These are phyloP conservation scores for Pisolithus microcarpus DNA, from an alignment of 768 basidiomycete species.

Conservation along the genomic window DNA sequence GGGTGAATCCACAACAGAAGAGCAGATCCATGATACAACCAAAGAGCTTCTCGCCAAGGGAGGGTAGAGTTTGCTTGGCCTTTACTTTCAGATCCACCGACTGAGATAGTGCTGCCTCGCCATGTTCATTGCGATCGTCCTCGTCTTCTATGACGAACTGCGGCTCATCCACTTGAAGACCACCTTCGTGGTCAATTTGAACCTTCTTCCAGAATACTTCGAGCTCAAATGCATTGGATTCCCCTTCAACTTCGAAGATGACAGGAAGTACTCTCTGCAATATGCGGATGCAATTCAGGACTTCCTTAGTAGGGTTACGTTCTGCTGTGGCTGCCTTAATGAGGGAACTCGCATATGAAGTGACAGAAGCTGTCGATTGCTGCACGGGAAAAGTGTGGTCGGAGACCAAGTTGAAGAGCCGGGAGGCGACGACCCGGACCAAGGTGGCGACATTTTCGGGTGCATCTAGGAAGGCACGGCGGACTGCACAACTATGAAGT, in stretches of 20 bases:
- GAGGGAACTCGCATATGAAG: conserved; percentile 63
- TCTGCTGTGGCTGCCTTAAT: conserved; percentile 53
- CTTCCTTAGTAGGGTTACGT: conserved; percentile 74
- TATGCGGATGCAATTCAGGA: conserved; percentile 86
- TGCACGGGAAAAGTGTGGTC: conserved; percentile 75
- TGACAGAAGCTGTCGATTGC: conserved; percentile 41
- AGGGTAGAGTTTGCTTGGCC: conserved; percentile 51
- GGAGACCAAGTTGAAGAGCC: conserved; percentile 67
- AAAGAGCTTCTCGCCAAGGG: conserved; percentile 75
- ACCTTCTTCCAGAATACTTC: conserved; percentile 78
- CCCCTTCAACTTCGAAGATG: conserved; percentile 75
- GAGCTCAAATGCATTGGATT: conserved; percentile 64
- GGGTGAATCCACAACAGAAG: conserved; percentile 91
- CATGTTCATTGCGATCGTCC: conserved; percentile 45
- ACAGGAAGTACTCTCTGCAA: conserved; percentile 85
- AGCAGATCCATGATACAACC: conserved; percentile 76
- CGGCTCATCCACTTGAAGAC: conserved; percentile 25
- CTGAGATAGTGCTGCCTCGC: conserved; percentile 23
- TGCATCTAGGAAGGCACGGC: conserved; percentile 70
- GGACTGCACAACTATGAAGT: conserved; percentile 42
- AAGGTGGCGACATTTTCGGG: conserved; percentile 86
- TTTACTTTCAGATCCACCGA: conserved; percentile 21
- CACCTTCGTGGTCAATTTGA: conserved; percentile 36
- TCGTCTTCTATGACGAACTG: conserved; percentile 93
- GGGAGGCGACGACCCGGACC: conserved; percentile 58